Percentiles rank a stretch among this genome's conserved stretches.
Conservation (phyloP, 139 green algal genomes). For the Chlorella vulgaris region DNA sequence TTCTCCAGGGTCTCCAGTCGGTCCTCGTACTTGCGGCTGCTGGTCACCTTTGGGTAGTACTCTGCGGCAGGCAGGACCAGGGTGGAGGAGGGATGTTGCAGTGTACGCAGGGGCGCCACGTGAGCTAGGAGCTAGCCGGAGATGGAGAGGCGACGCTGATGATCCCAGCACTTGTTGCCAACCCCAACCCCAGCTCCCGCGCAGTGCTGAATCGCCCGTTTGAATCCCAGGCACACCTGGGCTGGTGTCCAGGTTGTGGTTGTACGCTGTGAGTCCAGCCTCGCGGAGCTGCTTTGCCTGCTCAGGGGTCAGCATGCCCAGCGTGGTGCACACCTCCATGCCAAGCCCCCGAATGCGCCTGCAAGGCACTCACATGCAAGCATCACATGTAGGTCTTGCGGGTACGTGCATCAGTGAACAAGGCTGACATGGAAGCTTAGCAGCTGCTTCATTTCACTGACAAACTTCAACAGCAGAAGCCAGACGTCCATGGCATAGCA, state of each 20-base stretch:
- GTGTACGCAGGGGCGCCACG: too few relatives aligned
- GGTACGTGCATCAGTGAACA: too few relatives aligned
- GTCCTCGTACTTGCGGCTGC: conserved; percentile 93
- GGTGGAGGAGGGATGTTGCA: not conserved
- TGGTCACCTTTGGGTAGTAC: conserved; percentile 94
- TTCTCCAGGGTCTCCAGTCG: conserved; percentile 85
- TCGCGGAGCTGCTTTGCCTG: conserved; percentile 86
- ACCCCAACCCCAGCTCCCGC: not conserved
- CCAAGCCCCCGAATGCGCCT: conserved; percentile 72
- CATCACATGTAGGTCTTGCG: too few relatives aligned
- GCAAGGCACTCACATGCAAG: not conserved
- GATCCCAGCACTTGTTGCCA: not conserved
- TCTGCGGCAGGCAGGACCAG: conserved; percentile 54
- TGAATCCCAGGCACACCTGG: conserved; percentile 53
- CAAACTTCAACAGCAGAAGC: not conserved
- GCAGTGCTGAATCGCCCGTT: not conserved
- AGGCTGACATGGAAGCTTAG: not conserved
- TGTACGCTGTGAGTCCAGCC: conserved; percentile 98
- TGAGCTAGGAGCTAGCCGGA: too few relatives aligned
- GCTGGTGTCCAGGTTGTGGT: conserved; percentile 99
- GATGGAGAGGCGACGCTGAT: too few relatives aligned
- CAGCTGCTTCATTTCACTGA: not conserved
- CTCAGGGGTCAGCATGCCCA: conserved; percentile 76
- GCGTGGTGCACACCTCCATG: conserved; percentile 93
- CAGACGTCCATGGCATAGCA: not conserved